A percentile compares a stretch with the other conserved stretches of the same genome.
Conservation (phyloP, 441 rosid species). For the Jatropha podagrica region DNA sequence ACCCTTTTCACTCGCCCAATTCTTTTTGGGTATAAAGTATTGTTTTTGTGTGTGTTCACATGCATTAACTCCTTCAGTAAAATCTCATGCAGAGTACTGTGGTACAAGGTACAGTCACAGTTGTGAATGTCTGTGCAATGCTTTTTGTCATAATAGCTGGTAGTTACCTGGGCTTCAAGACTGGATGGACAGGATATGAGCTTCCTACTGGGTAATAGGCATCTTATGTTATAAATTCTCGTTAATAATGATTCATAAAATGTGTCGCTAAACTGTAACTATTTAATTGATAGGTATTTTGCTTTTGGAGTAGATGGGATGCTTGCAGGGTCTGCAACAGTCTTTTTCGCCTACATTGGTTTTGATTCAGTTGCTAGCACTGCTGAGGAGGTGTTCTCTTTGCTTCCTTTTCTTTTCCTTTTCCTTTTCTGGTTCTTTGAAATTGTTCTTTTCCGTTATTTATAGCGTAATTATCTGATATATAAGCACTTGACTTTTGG, state of each 20-base stretch:
- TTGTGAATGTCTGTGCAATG: constrained; percentile 81
- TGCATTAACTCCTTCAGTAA: constrained; percentile 9
- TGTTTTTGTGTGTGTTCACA: not conserved
- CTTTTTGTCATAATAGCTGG: constrained; percentile 84
- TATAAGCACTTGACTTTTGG: not conserved
- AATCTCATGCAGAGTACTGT: constrained; percentile 63
- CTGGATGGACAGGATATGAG: constrained; percentile 91
- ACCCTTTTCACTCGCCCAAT: not conserved
- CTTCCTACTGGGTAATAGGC: constrained; percentile 81
- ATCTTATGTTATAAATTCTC: constrained; percentile 7
- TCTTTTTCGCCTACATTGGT: constrained; percentile 94
- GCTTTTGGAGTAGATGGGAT: constrained; percentile 93
- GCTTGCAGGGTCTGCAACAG: constrained; percentile 97
- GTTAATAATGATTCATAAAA: constrained; percentile 12
- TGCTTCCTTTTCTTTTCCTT: not conserved
- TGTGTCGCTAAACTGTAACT: constrained; percentile 14
- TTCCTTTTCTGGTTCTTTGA: not conserved
- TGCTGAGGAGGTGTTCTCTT: constrained; percentile 77
- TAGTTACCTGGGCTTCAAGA: constrained; percentile 79
- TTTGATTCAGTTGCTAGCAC: constrained; percentile 98
- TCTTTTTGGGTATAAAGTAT: constrained; percentile 1
- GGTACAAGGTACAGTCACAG: constrained; percentile 79
- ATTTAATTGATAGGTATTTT: constrained; percentile 51
- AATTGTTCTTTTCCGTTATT: not conserved
- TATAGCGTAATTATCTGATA: not conserved